Evolutionary conservation across 1,284 basidiomycete genomes (phyloP).

Genomic region (Fomitopsis pinicola): DNA sequence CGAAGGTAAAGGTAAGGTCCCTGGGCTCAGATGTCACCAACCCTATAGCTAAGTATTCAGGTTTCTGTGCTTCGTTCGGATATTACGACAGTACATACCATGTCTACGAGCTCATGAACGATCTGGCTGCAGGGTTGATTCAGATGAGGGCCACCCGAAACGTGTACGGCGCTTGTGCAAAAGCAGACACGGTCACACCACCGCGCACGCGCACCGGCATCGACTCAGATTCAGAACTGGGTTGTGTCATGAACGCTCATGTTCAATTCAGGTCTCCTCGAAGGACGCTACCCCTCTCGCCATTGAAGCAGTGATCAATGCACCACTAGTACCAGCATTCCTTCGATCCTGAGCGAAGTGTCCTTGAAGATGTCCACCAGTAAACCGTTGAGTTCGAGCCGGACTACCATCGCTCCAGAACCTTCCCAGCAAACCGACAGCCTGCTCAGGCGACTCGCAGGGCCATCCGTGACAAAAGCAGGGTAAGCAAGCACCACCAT

Average conservation of each 20-base stretch:
- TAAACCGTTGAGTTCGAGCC: neutral
- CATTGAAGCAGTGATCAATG: neutral
- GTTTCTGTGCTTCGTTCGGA: too few relatives aligned
- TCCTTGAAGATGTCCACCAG: neutral
- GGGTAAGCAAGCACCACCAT: constrained; percentile 41
- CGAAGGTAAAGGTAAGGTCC: too few relatives aligned
- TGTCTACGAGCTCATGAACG: too few relatives aligned
- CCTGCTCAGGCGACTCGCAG: constrained; percentile 69
- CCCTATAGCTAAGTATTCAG: too few relatives aligned
- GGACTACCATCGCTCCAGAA: constrained; percentile 15
- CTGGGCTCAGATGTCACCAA: too few relatives aligned
- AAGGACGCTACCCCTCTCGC: neutral
- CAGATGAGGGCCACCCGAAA: too few relatives aligned
- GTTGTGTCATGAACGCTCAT: neutral
- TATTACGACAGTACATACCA: too few relatives aligned
- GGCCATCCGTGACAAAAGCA: constrained; percentile 74
- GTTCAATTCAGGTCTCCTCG: neutral
- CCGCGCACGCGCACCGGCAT: neutral
- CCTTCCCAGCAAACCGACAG: constrained; percentile 60
- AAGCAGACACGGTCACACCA: neutral
- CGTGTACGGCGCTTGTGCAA: neutral
- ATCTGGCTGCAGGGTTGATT: too few relatives aligned
- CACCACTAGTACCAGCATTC: neutral
- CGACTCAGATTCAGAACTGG: too few relatives aligned
- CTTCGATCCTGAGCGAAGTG: neutral